Percentiles rank a stretch among this genome's conserved stretches.
These are phyloP conservation scores for Fomitopsis betulina DNA, from an alignment of 1,284 basidiomycete species.

Conservation along the genomic window DNA sequence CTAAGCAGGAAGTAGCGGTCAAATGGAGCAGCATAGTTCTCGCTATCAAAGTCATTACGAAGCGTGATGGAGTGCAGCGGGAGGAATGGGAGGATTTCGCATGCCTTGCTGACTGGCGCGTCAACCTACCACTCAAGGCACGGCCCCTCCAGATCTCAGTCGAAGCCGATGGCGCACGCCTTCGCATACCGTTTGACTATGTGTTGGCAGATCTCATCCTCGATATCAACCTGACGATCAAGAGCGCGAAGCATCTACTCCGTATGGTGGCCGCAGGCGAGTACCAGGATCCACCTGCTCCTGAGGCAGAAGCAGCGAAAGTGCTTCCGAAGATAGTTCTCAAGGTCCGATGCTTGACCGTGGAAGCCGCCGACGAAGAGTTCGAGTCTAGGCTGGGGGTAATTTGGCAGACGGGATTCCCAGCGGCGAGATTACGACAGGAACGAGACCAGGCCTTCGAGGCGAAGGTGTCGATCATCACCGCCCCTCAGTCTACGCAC, in stretches of 20 bases:
- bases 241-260: conserved; percentile 63
- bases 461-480: conserved; percentile 69
- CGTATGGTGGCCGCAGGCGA: conserved; percentile 42
- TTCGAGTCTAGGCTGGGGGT: conserved; percentile 81
- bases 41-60: conserved; percentile 36
- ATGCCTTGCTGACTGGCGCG: conserved; percentile 56
- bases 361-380: conserved; percentile 88
- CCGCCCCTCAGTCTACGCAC: conserved; percentile 30
- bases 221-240: conserved; percentile 60
- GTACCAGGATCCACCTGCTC: conserved; percentile 47
- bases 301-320: conserved; percentile 71
- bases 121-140: conserved; percentile 25
- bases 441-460: conserved; percentile 81
- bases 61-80: conserved; percentile 29
- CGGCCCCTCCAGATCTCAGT: conserved; percentile 36
- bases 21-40: conserved; percentile 37
- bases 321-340: conserved; percentile 63
- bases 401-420: conserved; percentile 74
- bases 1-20: conserved; percentile 11
- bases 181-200: conserved; percentile 82
- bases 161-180: conserved; percentile 59
- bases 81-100: conserved; percentile 79
- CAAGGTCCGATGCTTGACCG: conserved; percentile 52
- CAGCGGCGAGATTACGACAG: conserved; percentile 72
- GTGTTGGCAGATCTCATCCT: conserved; percentile 71